These are phyloP conservation scores for Danielia oregonensis DNA, from an alignment of 805 yeast genomes.

Conservation along the genomic window DNA sequence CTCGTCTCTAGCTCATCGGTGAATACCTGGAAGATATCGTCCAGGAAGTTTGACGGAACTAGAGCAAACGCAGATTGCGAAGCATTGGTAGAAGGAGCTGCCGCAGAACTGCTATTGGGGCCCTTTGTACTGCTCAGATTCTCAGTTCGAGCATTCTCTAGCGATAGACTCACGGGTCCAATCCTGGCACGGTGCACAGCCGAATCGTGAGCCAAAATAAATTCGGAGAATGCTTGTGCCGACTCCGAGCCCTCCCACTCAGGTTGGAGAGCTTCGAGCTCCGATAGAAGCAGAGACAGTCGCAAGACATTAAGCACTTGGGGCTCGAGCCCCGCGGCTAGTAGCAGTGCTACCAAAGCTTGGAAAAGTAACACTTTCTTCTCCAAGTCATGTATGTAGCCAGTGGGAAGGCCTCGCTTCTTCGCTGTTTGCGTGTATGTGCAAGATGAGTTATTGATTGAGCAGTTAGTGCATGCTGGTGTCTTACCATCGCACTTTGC, in stretches of 20 bases:
- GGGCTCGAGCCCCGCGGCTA: slow-evolving; percentile 1
- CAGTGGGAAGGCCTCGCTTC: slow-evolving; percentile 21
- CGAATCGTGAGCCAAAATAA: neutral
- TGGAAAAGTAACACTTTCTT: slow-evolving; percentile 15
- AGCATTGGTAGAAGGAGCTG: too few relatives aligned
- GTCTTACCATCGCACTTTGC: slow-evolving; percentile 23
- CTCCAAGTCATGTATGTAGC: slow-evolving; percentile 20
- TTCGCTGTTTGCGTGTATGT: slow-evolving; percentile 15
- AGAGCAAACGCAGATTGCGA: too few relatives aligned
- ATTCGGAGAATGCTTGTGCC: neutral
- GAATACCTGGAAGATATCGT: slow-evolving; percentile 16
- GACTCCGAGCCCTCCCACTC: neutral
- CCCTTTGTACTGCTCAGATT: too few relatives aligned
- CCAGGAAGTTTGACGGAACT: too few relatives aligned
- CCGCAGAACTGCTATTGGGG: too few relatives aligned
- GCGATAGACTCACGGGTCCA: slow-evolving; percentile 1
- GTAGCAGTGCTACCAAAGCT: slow-evolving; percentile 9
- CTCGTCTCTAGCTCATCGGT: slow-evolving; percentile 12
- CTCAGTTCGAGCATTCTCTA: slow-evolving; percentile 3
- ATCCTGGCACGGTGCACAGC: neutral
- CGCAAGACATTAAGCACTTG: neutral
- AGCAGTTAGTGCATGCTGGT: slow-evolving; percentile 20
- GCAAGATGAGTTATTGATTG: slow-evolving; percentile 11
- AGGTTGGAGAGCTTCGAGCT: neutral
- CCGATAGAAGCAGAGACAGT: neutral